Evolutionary conservation across 176 grass and related monocot species (phyloP).

Genomic region (Lolium multiflorum): DNA sequence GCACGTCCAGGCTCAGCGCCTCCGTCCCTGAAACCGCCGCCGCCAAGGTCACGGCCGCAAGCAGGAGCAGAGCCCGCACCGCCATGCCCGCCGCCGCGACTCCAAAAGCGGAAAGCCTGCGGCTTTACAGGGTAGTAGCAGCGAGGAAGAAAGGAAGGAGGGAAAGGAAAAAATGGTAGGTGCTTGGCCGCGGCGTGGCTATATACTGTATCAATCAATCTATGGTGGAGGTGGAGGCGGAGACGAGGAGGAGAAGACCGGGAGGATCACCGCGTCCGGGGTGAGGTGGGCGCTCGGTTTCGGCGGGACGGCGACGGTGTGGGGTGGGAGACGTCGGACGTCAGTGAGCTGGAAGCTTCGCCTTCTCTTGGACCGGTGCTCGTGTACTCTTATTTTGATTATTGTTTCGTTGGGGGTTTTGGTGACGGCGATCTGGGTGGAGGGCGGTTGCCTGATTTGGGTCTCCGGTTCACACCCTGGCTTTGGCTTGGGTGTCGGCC

Average conservation of each 20-base stretch:
- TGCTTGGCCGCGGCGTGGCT: constrained; percentile 6
- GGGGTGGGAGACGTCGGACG: constrained; percentile 30
- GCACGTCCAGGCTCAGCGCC: constrained; percentile 72
- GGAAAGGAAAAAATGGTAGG: neutral
- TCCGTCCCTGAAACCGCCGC: neutral
- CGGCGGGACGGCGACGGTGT: neutral
- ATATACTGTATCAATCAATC: constrained; percentile 25
- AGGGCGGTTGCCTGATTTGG: too few relatives aligned
- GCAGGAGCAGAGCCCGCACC: constrained; percentile 35
- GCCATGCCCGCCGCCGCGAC: constrained; percentile 15
- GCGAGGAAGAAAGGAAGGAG: neutral
- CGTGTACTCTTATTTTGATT: neutral
- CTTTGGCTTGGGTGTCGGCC: too few relatives aligned
- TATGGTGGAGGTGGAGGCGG: constrained; percentile 11
- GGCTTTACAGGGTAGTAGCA: neutral
- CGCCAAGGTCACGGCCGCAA: neutral
- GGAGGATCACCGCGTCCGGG: neutral
- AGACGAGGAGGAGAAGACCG: neutral
- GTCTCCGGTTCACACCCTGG: too few relatives aligned
- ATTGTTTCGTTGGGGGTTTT: neutral
- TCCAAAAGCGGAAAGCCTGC: neutral
- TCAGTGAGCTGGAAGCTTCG: constrained; percentile 54
- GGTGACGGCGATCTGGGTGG: too few relatives aligned
- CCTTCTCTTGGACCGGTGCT: constrained; percentile 1
- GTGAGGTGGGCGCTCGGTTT: neutral